Conservation (phyloP, 257 asterid genomes). For the Solanum ossicruentum region DNA sequence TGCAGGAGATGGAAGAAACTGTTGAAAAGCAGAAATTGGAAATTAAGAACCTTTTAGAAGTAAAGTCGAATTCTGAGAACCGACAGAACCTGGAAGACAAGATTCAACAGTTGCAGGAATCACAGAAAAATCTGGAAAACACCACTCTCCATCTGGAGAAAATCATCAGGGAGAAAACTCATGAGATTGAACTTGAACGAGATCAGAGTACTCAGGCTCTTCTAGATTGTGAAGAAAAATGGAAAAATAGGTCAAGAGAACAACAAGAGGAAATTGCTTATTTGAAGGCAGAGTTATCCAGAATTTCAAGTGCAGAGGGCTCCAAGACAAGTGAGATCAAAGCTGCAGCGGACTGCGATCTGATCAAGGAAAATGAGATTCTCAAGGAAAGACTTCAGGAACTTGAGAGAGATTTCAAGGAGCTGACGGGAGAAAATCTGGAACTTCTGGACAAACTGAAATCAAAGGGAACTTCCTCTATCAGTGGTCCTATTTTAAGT, state of each 20-base stretch:
- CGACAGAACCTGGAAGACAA: slow-evolving; percentile 2
- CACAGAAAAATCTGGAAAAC: slow-evolving; percentile 1
- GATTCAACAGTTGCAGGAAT: slow-evolving; percentile 7
- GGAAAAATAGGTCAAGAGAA: slow-evolving; percentile 7
- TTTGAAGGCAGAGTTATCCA: slow-evolving; percentile 15
- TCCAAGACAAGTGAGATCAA: not conserved
- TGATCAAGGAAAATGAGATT: slow-evolving; percentile 1
- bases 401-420: slow-evolving; percentile 17
- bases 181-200: slow-evolving; percentile 16
- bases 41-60: slow-evolving; percentile 12
- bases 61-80: not conserved
- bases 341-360: not conserved
- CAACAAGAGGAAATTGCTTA: slow-evolving; percentile 5
- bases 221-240: slow-evolving; percentile 12
- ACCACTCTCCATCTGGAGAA: slow-evolving; percentile 11
- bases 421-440: slow-evolving; percentile 17
- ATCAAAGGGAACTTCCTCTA: not conserved
- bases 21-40: slow-evolving; percentile 24
- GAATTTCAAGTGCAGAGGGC: not conserved
- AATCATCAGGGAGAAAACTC: slow-evolving; percentile 13
- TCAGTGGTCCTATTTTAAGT: not conserved
- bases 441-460: slow-evolving; percentile 10
- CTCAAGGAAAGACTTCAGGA: slow-evolving; percentile 15
- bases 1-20: slow-evolving; percentile 44
- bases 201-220: slow-evolving; percentile 14